Base-by-base conservation (phyloP, 2,329 filamentous ascomycete species). In the Neofusicoccum parvum region DNA sequence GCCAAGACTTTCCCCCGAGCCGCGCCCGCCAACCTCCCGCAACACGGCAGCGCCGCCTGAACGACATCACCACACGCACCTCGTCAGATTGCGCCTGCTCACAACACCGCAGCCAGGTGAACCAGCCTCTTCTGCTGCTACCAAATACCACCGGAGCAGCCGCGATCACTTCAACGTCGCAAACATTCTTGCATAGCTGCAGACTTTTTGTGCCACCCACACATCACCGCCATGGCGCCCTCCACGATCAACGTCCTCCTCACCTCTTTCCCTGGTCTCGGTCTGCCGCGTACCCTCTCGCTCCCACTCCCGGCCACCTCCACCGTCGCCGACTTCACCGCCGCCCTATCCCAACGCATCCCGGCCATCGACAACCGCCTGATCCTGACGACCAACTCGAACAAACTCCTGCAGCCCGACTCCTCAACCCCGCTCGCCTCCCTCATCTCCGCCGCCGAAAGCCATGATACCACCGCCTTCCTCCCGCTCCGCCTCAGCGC, bases 401-500 rank as follows among this genome's bases (percentile, higher is more conserved):
- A 94, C 76, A 90, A 88, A 70, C 85, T 90, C 70, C 81, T 97
- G 0, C 78, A 84, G 0, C 74, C 81, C 2, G 79, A 79, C 49
- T 89, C 87, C 17, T 70, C 81, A 1, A 74, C 80, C 0, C 82
- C 86, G 2, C 81, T 96, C 34, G 86, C 86, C 11, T 83, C 84
- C 12, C 85, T 93, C 20, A 83, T 95, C 43, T 80, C 84, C 36
- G 74, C 74, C 12, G 72, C 72, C 65, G 69, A 32, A 32, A 32
- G 27, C 27, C 27, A 85, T 62, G 87, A 90, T 81, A 23, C 39
- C n/a, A 20, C n/a, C n/a, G 87, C 88, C 39, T 89, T 98, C 70
- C 84, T 99, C 15, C 90, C 93, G 0, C 85, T 99, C 3, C 92
- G 93, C 63, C 87, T 99, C 36, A 90, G 88, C 6, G 83, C 90